Percentiles rank a stretch among this genome's conserved stretches.
Evolutionary conservation across 352 stramenopile species (phyloP).

Genomic region (Globisporangium polare): DNA sequence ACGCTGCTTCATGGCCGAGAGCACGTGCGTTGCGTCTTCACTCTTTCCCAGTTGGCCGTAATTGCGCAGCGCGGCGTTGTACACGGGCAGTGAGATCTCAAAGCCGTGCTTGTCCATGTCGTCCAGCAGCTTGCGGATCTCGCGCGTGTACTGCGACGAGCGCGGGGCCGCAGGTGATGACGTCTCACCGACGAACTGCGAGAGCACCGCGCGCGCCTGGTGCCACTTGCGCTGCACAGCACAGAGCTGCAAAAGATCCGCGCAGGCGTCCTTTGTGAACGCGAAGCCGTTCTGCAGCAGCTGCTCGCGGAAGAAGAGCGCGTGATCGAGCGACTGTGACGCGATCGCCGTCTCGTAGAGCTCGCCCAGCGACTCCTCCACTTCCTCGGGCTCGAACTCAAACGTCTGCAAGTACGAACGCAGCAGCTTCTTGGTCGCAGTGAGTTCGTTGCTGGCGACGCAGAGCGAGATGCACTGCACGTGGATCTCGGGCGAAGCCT

Average conservation of each 20-base stretch:
- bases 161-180: conserved; percentile 27
- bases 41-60: conserved; percentile 39
- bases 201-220: conserved; percentile 40
- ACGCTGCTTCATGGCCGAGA: conserved; percentile 35
- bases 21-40: conserved; percentile 32
- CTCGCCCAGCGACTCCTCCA: conserved; percentile 31
- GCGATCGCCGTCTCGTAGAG: conserved; percentile 44
- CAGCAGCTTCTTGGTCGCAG: conserved; percentile 44
- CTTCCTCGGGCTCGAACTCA: conserved; percentile 33
- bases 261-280: conserved; percentile 35
- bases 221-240: conserved; percentile 55
- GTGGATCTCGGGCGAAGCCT: conserved; percentile 52
- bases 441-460: conserved; percentile 45
- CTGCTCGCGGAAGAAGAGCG: conserved; percentile 56
- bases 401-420: conserved; percentile 34
- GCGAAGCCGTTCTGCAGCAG: conserved; percentile 26
- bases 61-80: conserved; percentile 65
- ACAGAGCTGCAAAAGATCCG: conserved; percentile 43
- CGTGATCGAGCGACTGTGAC: conserved; percentile 40
- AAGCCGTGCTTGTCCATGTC: conserved; percentile 43
- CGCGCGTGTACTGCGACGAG: conserved; percentile 44
- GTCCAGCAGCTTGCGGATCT: conserved; percentile 39
- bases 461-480: conserved; percentile 46
- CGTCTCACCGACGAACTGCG: conserved; percentile 39
- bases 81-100: conserved; percentile 34